Conservation (phyloP, 768 basidiomycete genomes). For the Chlorophyllum brunneum region DNA sequence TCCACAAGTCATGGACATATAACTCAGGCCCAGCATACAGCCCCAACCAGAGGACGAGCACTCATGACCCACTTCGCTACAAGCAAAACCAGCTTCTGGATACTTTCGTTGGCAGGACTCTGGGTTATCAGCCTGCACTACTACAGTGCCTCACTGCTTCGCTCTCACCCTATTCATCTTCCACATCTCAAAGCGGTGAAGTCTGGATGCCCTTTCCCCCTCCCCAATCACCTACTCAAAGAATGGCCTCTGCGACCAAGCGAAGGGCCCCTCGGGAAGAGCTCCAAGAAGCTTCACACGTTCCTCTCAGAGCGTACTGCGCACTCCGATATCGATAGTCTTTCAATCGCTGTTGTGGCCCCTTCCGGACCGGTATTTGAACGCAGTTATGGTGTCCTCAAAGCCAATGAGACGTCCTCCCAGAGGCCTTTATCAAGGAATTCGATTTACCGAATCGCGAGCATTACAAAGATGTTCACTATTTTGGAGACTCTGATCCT, state of each 20-base stretch:
- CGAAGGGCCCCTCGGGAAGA: constrained; percentile 19
- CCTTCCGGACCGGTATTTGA: constrained; percentile 43
- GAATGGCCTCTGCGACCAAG: constrained; percentile 22
- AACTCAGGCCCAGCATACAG: too few species aligned
- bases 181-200: background rate
- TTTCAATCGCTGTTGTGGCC: constrained; percentile 48
- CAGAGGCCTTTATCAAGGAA: constrained; percentile 30
- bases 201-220: constrained; percentile 19
- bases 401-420: constrained; percentile 39
- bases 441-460: constrained; percentile 49
- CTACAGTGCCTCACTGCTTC: background rate
- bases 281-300: constrained; percentile 22
- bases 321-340: constrained; percentile 40
- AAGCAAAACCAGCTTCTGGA: background rate
- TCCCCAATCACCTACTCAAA: constrained; percentile 24
- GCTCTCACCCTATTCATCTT: background rate
- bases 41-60: too few species aligned
- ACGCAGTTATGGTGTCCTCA: constrained; percentile 36
- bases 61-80: background rate
- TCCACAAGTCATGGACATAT: too few species aligned
- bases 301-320: constrained; percentile 25
- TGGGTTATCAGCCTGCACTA: background rate
- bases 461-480: constrained; percentile 49
- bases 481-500: constrained; percentile 45
- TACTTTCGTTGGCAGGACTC: background rate